phyloP scores from a whole-genome alignment of 176 grass and related monocot species.

The maize (Zea mays) region Zm-B73-REFERENCE-NAM-5.0 NC_050105.1:104458501-104459000 shows the following conservation, averaged over 20 bases:
- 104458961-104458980: slow-evolving; percentile 34
- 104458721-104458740: slow-evolving; percentile 70
- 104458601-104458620: slow-evolving; percentile 1
- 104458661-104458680: slow-evolving; percentile 78
- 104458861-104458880: slow-evolving; percentile 69
- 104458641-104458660: slow-evolving; percentile 26
- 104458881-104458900: slow-evolving; percentile 74
- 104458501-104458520: not conserved
- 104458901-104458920: slow-evolving; percentile 54
- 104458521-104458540: not conserved
- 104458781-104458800: not conserved
- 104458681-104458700: slow-evolving; percentile 80
- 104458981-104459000: not conserved
- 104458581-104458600: slow-evolving; percentile 12
- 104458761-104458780: slow-evolving; percentile 35
- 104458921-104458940: slow-evolving; percentile 33
- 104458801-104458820: slow-evolving; percentile 26
- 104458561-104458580: slow-evolving; percentile 1
- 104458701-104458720: slow-evolving; percentile 86
- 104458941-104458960: slow-evolving; percentile 20
- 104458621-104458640: not conserved
- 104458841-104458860: slow-evolving; percentile 79
- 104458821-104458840: slow-evolving; percentile 79
- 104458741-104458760: slow-evolving; percentile 76
- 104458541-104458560: not conserved